These are phyloP conservation scores for Pneumocystis wakefieldiae DNA, from an alignment of 1,139 yeast species.

Conservation along the genomic window DNA sequence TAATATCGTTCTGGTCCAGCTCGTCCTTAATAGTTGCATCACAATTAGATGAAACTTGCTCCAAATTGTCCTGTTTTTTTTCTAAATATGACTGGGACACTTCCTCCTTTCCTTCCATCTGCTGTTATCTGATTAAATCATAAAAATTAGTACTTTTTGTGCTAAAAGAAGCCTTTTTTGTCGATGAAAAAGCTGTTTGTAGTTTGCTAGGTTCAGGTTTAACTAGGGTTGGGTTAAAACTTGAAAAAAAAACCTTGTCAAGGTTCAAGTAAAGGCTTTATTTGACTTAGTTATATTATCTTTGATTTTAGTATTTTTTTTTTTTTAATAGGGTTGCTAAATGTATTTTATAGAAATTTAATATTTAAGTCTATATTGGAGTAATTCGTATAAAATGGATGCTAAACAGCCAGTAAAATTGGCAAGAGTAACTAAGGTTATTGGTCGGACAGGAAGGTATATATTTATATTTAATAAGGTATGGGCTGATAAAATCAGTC, in stretches of 20 bases:
- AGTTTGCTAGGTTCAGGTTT: too few species aligned
- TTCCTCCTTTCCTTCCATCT: background rate
- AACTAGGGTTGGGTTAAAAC: too few species aligned
- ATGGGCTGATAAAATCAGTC: slow-evolving; percentile 24
- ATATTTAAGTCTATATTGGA: background rate
- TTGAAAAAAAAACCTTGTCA: too few species aligned
- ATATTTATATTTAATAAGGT: slow-evolving; percentile 39
- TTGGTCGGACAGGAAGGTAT: slow-evolving; percentile 39
- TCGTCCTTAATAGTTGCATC: background rate
- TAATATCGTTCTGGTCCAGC: background rate
- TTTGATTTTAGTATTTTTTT: background rate
- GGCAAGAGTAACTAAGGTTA: slow-evolving; percentile 98
- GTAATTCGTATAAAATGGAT: slow-evolving; percentile 20
- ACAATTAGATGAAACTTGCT: background rate
- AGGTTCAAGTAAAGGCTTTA: background rate
- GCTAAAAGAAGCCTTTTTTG: too few species aligned
- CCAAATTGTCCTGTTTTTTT: background rate
- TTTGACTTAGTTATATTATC: background rate
- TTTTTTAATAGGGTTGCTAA: too few species aligned
- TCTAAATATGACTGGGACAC: background rate
- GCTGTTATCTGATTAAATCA: background rate
- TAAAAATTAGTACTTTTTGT: too few species aligned
- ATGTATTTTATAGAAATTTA: too few species aligned
- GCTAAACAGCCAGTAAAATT: slow-evolving; percentile 71
- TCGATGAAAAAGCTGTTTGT: too few species aligned